A percentile compares a stretch with the other conserved stretches of the same genome.
Conservation (phyloP, 2,329 filamentous ascomycete genomes). For the Fusarium concolor region DNA sequence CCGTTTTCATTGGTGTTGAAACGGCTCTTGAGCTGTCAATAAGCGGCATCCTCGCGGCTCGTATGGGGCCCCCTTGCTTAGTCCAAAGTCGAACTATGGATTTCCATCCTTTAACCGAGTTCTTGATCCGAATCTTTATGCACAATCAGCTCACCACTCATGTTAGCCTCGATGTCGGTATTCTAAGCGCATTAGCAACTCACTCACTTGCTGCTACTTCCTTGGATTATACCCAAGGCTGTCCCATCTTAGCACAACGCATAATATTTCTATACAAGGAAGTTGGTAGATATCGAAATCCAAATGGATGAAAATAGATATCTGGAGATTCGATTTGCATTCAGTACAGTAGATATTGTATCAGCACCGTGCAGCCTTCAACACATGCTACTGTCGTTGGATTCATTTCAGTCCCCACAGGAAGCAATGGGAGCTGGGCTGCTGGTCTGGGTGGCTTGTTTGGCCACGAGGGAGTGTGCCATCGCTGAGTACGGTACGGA, state of each 20-base stretch:
- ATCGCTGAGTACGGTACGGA: conserved; percentile 6
- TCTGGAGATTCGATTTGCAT: not conserved
- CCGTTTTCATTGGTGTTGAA: conserved; percentile 24
- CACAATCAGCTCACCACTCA: not conserved
- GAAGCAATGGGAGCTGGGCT: conserved; percentile 8
- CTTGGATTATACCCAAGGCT: not conserved
- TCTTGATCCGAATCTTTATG: conserved; percentile 3
- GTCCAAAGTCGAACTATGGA: conserved; percentile 15
- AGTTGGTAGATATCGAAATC: not conserved
- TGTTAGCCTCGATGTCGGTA: not conserved
- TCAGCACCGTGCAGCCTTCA: conserved; percentile 12
- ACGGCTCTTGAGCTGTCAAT: conserved; percentile 32
- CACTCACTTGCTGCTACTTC: not conserved
- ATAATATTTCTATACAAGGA: not conserved
- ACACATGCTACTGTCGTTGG: conserved; percentile 3
- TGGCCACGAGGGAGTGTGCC: conserved; percentile 21
- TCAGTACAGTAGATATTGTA: not conserved
- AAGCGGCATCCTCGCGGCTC: conserved; percentile 23
- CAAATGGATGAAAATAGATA: not conserved
- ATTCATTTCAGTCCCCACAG: conserved; percentile 2
- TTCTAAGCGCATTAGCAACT: not conserved
- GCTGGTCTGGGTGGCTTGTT: too few species aligned
- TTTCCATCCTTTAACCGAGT: conserved; percentile 7
- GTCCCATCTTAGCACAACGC: not conserved
- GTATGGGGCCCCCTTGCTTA: conserved; percentile 14